These are phyloP conservation scores for Alternaria gansuensis DNA, from an alignment of 2,329 filamentous ascomycete species.

Conservation along the genomic window DNA sequence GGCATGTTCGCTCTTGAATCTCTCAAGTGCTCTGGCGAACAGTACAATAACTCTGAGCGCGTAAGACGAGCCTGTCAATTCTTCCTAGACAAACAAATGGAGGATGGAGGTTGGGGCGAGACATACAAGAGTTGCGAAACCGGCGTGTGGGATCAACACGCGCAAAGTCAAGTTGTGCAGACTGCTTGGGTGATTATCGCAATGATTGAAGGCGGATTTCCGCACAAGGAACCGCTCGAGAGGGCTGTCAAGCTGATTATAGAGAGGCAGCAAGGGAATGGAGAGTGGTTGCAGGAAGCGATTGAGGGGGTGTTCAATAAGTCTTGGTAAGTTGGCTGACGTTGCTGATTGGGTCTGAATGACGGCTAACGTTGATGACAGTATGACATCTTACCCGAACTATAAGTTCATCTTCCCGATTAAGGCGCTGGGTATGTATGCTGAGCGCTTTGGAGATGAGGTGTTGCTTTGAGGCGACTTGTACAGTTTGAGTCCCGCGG, in stretches of 20 bases:
- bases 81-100: conserved; percentile 81
- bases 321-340: conserved; percentile 72
- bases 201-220: conserved; percentile 83
- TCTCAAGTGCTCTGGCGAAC: conserved; percentile 81
- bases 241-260: conserved; percentile 83
- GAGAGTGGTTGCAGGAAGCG: conserved; percentile 93
- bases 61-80: conserved; percentile 84
- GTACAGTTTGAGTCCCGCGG: too few relatives aligned
- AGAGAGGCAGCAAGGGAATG: conserved; percentile 82
- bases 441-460: conserved; percentile 52
- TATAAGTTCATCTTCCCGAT: conserved; percentile 98
- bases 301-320: conserved; percentile 99
- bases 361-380: conserved; percentile 44
- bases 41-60: conserved; percentile 74
- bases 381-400: conserved; percentile 98
- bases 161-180: conserved; percentile 87
- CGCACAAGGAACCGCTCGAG: conserved; percentile 74
- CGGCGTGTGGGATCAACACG: conserved; percentile 77
- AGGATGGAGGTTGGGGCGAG: conserved; percentile 96
- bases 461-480: conserved; percentile 24
- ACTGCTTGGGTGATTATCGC: conserved; percentile 90
- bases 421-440: conserved; percentile 92
- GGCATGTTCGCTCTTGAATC: conserved; percentile 96
- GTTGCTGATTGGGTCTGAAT: background rate
- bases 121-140: conserved; percentile 87